phyloP scores from a whole-genome alignment of 345 rosid species.

The Salix udensis region DNA sequence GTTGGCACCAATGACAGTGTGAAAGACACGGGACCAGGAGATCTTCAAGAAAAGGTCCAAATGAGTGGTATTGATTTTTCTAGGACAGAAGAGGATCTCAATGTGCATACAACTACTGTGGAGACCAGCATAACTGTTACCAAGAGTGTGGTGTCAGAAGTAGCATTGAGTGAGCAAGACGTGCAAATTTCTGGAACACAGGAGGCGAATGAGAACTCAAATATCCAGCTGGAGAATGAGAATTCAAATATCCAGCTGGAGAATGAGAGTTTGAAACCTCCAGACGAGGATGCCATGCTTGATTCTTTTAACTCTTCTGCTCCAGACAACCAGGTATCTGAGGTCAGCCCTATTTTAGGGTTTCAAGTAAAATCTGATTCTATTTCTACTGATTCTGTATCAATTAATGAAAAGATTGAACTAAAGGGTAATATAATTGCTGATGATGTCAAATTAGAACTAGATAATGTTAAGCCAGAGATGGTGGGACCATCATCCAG shows the following conservation, averaged over 20 bases:
- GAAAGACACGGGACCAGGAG: constrained; percentile 25
- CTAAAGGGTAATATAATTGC: constrained; percentile 90
- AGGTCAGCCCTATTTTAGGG: constrained; percentile 94
- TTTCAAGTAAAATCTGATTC: constrained; percentile 97
- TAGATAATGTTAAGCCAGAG: constrained; percentile 80
- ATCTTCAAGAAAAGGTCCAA: constrained; percentile 14
- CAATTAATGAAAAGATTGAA: constrained; percentile 94
- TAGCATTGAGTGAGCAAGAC: constrained; percentile 31
- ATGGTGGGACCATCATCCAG: constrained; percentile 76
- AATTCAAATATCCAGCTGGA: constrained; percentile 37
- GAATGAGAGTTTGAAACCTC: constrained; percentile 43
- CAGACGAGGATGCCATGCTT: constrained; percentile 41
- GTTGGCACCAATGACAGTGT: constrained; percentile 41
- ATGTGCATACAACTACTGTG: constrained; percentile 16
- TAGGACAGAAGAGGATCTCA: constrained; percentile 22
- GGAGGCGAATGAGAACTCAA: constrained; percentile 28
- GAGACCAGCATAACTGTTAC: constrained; percentile 22
- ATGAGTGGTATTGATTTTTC: constrained; percentile 13
- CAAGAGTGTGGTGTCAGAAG: constrained; percentile 34
- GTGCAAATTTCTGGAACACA: constrained; percentile 25
- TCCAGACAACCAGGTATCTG: constrained; percentile 89
- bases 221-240: constrained; percentile 34
- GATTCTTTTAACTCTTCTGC: constrained; percentile 41
- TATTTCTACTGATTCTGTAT: constrained; percentile 96
- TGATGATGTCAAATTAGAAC: constrained; percentile 96